Conservation (phyloP, 2,329 filamentous ascomycete genomes). For the Alternaria triticimaculans region DNA sequence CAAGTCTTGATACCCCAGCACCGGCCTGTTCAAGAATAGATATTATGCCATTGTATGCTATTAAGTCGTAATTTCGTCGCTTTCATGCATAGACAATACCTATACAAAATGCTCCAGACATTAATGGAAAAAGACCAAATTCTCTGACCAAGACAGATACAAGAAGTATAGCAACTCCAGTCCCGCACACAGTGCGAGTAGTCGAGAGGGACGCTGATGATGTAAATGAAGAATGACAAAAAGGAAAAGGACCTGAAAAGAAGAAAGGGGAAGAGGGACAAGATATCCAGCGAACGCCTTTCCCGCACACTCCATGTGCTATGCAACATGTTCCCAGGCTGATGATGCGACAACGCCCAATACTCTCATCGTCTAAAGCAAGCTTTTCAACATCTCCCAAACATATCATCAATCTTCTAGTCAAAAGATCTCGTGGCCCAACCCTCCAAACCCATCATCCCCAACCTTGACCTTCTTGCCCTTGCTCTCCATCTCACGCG, state of each 20-base stretch:
- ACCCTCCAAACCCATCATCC: conserved; percentile 42
- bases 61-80: neutral
- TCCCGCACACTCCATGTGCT: neutral
- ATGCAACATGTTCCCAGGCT: neutral
- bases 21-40: neutral
- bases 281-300: neutral
- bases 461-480: conserved; percentile 24
- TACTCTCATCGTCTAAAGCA: neutral
- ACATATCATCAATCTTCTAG: neutral
- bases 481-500: conserved; percentile 28
- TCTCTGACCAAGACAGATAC: neutral
- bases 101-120: conserved; percentile 3
- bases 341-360: neutral
- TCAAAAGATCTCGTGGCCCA: conserved; percentile 48
- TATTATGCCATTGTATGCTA: neutral
- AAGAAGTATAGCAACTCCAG: neutral
- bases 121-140: neutral
- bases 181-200: neutral
- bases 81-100: neutral
- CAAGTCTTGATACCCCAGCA: neutral
- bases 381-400: neutral
- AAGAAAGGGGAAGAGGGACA: neutral
- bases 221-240: neutral
- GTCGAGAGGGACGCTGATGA: neutral
- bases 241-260: neutral